A percentile compares a stretch with the other conserved stretches of the same genome.
These are phyloP conservation scores for Hypseocharis bilobata DNA, from an alignment of 441 rosid species.

Conservation along the genomic window DNA sequence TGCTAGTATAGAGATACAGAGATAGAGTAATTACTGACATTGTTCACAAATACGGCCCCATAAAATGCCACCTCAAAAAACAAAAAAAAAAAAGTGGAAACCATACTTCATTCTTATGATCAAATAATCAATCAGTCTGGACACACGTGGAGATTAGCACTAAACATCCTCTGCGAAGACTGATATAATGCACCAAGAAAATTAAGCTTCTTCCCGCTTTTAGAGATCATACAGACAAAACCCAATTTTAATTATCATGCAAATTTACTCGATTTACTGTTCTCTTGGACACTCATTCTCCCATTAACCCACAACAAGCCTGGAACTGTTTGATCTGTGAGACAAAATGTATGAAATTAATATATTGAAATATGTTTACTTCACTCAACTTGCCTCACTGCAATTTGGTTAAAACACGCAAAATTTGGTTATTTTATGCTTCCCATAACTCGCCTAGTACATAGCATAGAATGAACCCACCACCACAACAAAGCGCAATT, in stretches of 20 bases:
- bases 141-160: background rate
- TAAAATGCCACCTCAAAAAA: no score
- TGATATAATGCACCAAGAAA: no score
- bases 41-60: background rate
- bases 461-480: slow-evolving; percentile 7
- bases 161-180: background rate
- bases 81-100: background rate
- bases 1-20: no score
- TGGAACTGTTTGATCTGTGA: no score
- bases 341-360: no score
- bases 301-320: background rate
- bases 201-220: background rate
- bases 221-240: no score
- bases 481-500: slow-evolving; percentile 10
- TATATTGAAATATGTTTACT: background rate
- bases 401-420: background rate
- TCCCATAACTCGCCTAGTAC: background rate
- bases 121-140: background rate
- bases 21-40: no score
- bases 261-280: background rate
- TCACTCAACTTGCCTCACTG: background rate
- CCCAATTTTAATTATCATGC: background rate
- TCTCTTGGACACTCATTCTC: background rate
- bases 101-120: no score
- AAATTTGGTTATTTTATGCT: background rate